Conservation (phyloP, 1,284 basidiomycete species). For the Cryptococcus neoformans region DNA sequence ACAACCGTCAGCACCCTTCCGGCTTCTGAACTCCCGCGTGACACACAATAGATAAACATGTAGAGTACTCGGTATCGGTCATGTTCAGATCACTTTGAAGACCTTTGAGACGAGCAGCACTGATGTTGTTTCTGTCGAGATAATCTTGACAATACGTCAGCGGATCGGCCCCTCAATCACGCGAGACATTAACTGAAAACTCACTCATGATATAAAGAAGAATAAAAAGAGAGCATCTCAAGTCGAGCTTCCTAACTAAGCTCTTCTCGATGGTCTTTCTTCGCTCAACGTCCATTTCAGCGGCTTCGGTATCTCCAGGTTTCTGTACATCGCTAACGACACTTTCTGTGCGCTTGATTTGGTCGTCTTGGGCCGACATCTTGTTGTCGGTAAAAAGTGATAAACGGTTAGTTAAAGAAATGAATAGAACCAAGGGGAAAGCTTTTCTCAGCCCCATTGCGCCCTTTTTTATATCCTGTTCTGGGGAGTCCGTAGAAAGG, state of each 20-base stretch:
- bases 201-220: slow-evolving; percentile 37
- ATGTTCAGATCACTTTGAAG: slow-evolving; percentile 68
- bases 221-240: slow-evolving; percentile 32
- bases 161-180: background rate
- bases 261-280: slow-evolving; percentile 27
- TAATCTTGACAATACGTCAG: slow-evolving; percentile 15
- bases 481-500: too few species aligned
- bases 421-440: background rate
- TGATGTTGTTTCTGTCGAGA: slow-evolving; percentile 29
- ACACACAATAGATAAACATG: slow-evolving; percentile 66
- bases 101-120: slow-evolving; percentile 31
- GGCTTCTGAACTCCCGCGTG: slow-evolving; percentile 50
- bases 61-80: slow-evolving; percentile 64
- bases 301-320: slow-evolving; percentile 6
- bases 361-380: background rate
- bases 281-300: slow-evolving; percentile 8
- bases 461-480: too few species aligned
- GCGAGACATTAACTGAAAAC: slow-evolving; percentile 1
- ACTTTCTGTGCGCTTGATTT: slow-evolving; percentile 3
- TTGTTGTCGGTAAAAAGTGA: background rate
- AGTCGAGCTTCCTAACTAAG: slow-evolving; percentile 31
- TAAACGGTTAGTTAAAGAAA: background rate
- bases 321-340: slow-evolving; percentile 5
- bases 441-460: background rate
- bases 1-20: background rate